Evolutionary conservation across 352 stramenopile genomes (phyloP).

Genomic region (Aphanomyces astaci): DNA sequence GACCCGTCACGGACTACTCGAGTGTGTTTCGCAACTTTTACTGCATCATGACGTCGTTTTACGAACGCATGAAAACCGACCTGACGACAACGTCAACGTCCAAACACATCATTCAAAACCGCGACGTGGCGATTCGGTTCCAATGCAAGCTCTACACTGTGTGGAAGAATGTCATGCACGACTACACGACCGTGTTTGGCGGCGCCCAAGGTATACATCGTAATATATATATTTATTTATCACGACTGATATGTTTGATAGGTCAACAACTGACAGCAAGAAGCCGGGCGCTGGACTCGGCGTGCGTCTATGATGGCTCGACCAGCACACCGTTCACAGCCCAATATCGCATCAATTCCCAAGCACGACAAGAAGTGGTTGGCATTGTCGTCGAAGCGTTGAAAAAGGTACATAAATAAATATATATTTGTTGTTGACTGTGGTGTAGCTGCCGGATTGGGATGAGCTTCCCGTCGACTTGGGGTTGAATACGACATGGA

Average conservation of each 20-base stretch:
- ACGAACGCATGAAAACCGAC: slow-evolving; percentile 37
- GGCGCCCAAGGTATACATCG: slow-evolving; percentile 30
- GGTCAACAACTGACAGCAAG: too few species aligned
- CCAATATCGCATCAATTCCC: slow-evolving; percentile 79
- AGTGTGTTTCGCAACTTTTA: slow-evolving; percentile 60
- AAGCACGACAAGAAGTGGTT: slow-evolving; percentile 61
- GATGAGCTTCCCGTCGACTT: slow-evolving; percentile 67
- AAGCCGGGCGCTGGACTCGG: slow-evolving; percentile 1
- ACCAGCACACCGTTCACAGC: slow-evolving; percentile 36
- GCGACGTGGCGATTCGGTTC: slow-evolving; percentile 46
- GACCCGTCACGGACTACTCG: slow-evolving; percentile 36
- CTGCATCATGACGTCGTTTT: slow-evolving; percentile 67
- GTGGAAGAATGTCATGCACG: slow-evolving; percentile 78
- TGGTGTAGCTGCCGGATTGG: slow-evolving; percentile 38
- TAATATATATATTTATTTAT: too few species aligned
- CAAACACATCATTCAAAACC: slow-evolving; percentile 20
- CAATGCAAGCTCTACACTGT: slow-evolving; percentile 75
- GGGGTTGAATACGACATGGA: slow-evolving; percentile 85
- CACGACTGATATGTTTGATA: too few species aligned
- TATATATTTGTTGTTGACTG: background rate
- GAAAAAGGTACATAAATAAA: slow-evolving; percentile 34
- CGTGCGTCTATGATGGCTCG: slow-evolving; percentile 29
- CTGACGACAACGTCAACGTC: slow-evolving; percentile 15
- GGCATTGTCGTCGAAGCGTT: slow-evolving; percentile 72
- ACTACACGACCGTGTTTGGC: slow-evolving; percentile 82